These are phyloP conservation scores for Termitomyces sp. DNA, from an alignment of 768 basidiomycete species.

Conservation along the genomic window DNA sequence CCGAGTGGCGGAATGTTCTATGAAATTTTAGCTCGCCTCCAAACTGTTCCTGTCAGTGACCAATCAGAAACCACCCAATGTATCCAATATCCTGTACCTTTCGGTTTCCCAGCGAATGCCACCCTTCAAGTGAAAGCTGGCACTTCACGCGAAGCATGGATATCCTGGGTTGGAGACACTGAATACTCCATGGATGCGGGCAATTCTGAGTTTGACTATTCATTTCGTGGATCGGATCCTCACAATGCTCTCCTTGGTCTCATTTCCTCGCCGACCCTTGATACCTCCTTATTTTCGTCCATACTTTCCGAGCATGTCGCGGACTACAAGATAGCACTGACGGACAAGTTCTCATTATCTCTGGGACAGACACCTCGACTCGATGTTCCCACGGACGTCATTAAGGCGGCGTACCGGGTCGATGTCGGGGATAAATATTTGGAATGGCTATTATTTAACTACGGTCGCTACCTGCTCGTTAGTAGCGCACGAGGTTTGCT, in stretches of 20 bases:
- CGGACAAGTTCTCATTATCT: slow-evolving; percentile 45
- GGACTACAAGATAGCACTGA: slow-evolving; percentile 40
- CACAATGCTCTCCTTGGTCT: slow-evolving; percentile 37
- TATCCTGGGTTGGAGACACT: slow-evolving; percentile 73
- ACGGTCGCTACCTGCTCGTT: slow-evolving; percentile 60
- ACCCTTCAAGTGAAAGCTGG: slow-evolving; percentile 37
- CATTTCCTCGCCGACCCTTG: slow-evolving; percentile 22
- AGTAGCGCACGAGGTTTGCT: slow-evolving; percentile 57
- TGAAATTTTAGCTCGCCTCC: slow-evolving; percentile 52
- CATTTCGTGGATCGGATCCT: slow-evolving; percentile 62
- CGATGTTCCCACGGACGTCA: slow-evolving; percentile 48
- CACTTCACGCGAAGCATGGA: slow-evolving; percentile 47
- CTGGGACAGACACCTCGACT: slow-evolving; percentile 56
- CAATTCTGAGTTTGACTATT: slow-evolving; percentile 44
- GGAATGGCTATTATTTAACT: slow-evolving; percentile 73
- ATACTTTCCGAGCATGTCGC: slow-evolving; percentile 43
- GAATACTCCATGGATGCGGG: slow-evolving; percentile 63
- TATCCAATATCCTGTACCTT: slow-evolving; percentile 24
- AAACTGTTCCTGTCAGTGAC: slow-evolving; percentile 14
- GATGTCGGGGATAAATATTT: slow-evolving; percentile 57
- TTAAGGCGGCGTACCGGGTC: slow-evolving; percentile 45
- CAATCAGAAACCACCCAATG: slow-evolving; percentile 21
- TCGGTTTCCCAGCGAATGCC: slow-evolving; percentile 31
- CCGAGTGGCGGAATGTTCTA: slow-evolving; percentile 59
- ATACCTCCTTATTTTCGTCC: slow-evolving; percentile 26